A percentile compares a stretch with the other conserved stretches of the same genome.
Conservation (phyloP, 2,329 filamentous ascomycete species). For the Penicillium sp. region DNA sequence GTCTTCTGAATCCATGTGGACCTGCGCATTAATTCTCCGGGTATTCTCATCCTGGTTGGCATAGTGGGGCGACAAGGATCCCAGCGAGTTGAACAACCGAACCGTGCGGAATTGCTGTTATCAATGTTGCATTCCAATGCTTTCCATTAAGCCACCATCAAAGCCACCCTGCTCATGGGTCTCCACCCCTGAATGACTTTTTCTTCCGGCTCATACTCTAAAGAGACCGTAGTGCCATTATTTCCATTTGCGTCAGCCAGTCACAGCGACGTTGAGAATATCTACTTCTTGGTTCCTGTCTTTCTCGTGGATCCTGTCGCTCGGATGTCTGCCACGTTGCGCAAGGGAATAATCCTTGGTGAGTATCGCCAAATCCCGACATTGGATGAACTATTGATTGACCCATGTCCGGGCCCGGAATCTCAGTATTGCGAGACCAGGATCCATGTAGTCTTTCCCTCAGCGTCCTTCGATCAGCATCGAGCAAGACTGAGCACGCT, state of each 20-base stretch:
- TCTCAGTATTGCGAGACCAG: not conserved
- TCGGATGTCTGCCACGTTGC: not conserved
- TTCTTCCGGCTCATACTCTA: not conserved
- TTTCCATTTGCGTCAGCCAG: not conserved
- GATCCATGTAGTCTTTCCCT: not conserved
- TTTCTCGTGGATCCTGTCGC: not conserved
- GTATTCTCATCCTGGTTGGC: not conserved
- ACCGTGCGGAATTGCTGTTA: not conserved
- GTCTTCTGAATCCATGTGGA: not conserved
- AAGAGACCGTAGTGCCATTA: not conserved
- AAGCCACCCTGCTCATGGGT: not conserved
- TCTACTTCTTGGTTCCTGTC: not conserved
- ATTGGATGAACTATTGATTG: not conserved
- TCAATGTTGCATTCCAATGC: not conserved
- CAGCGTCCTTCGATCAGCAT: not conserved
- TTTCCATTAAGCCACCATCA: slow-evolving; percentile 1
- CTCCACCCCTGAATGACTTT: not conserved
- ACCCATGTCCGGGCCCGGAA: not conserved
- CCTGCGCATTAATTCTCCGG: not conserved
- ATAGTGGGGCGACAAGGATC: not conserved
- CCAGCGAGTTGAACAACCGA: not conserved
- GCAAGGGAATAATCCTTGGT: not conserved
- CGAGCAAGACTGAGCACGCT: not conserved
- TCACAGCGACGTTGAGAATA: not conserved
- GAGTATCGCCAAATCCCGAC: not conserved